Percentiles rank a stretch among this genome's conserved stretches.
Evolutionary conservation across 805 yeast species (phyloP).

Genomic region (Pichia paraexigua): DNA sequence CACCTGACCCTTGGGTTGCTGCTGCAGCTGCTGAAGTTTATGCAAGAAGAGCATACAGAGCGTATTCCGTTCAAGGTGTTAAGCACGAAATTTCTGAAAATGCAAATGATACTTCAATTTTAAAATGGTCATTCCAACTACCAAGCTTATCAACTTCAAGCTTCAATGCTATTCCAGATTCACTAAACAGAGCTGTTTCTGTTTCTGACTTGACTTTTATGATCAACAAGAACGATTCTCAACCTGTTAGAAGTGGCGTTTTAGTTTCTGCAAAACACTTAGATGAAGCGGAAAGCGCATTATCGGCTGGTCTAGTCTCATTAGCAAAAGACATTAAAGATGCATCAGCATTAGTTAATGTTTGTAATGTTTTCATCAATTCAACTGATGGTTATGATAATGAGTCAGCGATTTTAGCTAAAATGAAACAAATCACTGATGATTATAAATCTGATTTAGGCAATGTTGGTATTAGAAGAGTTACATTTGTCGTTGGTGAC

Average conservation of each 20-base stretch:
- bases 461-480: conserved; percentile 76
- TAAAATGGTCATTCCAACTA: conserved; percentile 83
- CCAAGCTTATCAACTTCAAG: conserved; percentile 68
- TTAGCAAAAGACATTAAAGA: conserved; percentile 41
- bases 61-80: conserved; percentile 79
- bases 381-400: conserved; percentile 64
- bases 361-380: conserved; percentile 72
- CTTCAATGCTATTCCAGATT: conserved; percentile 58
- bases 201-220: conserved; percentile 87
- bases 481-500: conserved; percentile 83
- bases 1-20: conserved; percentile 78
- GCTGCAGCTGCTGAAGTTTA: conserved; percentile 97
- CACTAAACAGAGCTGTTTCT: conserved; percentile 79
- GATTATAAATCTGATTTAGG: conserved; percentile 64
- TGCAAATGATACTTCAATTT: conserved; percentile 51
- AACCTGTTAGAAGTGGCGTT: conserved; percentile 76
- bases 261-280: conserved; percentile 73
- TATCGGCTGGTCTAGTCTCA: conserved; percentile 65
- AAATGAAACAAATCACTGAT: conserved; percentile 56
- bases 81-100: conserved; percentile 43
- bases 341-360: conserved; percentile 52
- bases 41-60: conserved; percentile 93
- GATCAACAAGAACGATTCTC: conserved; percentile 58
- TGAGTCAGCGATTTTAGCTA: conserved; percentile 60
- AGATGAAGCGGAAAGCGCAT: conserved; percentile 83